Conservation (phyloP, 495 filamentous ascomycete genomes). For the Xylaria scruposa region DNA sequence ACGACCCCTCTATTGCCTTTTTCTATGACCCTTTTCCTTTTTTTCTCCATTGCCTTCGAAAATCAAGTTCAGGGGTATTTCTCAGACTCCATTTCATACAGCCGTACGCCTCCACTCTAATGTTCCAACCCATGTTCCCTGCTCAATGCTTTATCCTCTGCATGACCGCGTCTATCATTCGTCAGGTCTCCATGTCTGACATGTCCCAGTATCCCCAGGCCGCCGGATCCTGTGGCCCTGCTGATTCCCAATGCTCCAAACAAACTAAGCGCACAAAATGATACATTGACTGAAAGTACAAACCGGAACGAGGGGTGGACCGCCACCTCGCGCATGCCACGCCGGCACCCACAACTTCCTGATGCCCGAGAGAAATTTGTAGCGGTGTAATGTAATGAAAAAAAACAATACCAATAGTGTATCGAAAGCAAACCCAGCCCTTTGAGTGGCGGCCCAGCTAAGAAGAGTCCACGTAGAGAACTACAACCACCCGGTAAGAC, state of each 20-base stretch:
- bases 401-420: slow-evolving; percentile 8
- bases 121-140: slow-evolving; percentile 34
- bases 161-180: slow-evolving; percentile 31
- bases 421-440: slow-evolving; percentile 21
- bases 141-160: slow-evolving; percentile 28
- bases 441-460: slow-evolving; percentile 26
- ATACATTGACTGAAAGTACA: slow-evolving; percentile 26
- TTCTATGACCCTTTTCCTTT: slow-evolving; percentile 38
- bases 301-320: slow-evolving; percentile 18
- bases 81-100: slow-evolving; percentile 42
- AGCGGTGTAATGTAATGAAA: slow-evolving; percentile 21
- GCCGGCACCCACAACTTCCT: slow-evolving; percentile 24
- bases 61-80: slow-evolving; percentile 39
- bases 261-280: slow-evolving; percentile 11
- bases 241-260: slow-evolving; percentile 28
- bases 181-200: slow-evolving; percentile 30
- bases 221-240: slow-evolving; percentile 23
- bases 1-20: slow-evolving; percentile 30
- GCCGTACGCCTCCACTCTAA: slow-evolving; percentile 38
- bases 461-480: slow-evolving; percentile 18
- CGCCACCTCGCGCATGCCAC: slow-evolving; percentile 24
- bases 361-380: slow-evolving; percentile 23
- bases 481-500: slow-evolving; percentile 25
- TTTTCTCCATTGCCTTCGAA: slow-evolving; percentile 30
- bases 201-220: slow-evolving; percentile 15